These are phyloP conservation scores for Kokia cookei DNA, from an alignment of 441 rosid species.

Conservation along the genomic window DNA sequence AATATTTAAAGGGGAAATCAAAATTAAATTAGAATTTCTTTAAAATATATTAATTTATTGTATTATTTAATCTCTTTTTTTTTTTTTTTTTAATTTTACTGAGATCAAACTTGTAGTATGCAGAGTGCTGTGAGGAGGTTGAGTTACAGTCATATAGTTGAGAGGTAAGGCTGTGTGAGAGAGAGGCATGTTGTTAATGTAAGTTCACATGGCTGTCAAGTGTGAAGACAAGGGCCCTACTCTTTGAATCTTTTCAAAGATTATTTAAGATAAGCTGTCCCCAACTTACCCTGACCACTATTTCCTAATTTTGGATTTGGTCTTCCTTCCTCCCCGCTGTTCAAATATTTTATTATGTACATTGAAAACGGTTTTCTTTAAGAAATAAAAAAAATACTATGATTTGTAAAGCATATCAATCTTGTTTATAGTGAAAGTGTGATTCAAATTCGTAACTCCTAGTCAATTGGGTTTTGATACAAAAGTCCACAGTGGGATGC, in stretches of 20 bases:
- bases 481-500: too few species aligned
- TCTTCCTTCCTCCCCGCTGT: neutral
- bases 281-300: neutral
- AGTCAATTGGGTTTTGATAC: too few species aligned
- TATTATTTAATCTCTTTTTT: too few species aligned
- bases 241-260: neutral
- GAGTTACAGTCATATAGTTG: neutral
- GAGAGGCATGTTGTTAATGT: neutral
- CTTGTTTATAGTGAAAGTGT: too few species aligned
- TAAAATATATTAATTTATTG: too few species aligned
- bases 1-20: too few species aligned
- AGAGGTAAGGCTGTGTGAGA: conserved; percentile 4
- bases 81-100: too few species aligned
- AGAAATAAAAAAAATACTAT: too few species aligned
- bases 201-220: neutral
- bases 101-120: too few species aligned
- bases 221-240: conserved; percentile 4
- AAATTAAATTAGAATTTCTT: too few species aligned
- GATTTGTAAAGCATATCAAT: too few species aligned
- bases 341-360: neutral
- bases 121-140: neutral
- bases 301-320: neutral
- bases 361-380: neutral
- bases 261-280: neutral
- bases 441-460: too few species aligned